Conservation (phyloP, 2,329 filamentous ascomycete genomes). For the Aureobasidium leucospermi region DNA sequence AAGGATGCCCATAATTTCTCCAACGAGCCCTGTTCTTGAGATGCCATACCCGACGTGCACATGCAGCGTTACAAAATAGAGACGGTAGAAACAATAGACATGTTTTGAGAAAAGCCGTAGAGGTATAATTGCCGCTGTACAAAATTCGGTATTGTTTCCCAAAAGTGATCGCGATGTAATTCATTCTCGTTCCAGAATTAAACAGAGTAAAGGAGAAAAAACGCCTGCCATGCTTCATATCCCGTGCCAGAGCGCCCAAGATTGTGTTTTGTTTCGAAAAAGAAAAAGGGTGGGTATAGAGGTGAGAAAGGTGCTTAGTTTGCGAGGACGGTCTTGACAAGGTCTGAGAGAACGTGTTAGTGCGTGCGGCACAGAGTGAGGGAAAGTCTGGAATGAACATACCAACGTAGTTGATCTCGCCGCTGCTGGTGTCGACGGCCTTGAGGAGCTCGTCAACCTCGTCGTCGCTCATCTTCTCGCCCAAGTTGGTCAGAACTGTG, state of each 20-base stretch:
- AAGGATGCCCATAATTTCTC: conserved; percentile 28
- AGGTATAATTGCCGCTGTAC: conserved; percentile 11
- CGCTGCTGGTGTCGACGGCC: conserved; percentile 90
- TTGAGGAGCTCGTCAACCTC: conserved; percentile 98
- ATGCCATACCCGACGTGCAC: too few relatives aligned
- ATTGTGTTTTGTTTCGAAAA: conserved; percentile 11
- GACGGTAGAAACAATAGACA: neutral
- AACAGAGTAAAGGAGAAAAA: conserved; percentile 7
- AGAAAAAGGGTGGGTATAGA: neutral
- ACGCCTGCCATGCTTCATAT: conserved; percentile 14
- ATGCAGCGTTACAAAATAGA: neutral
- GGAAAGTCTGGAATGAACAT: conserved; percentile 29
- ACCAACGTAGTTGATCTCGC: conserved; percentile 97
- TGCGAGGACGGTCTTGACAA: conserved; percentile 35
- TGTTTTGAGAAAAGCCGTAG: neutral
- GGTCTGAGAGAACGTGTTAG: conserved; percentile 20
- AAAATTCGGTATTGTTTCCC: neutral
- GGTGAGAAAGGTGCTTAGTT: conserved; percentile 22
- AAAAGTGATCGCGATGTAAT: neutral
- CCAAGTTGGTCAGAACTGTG: conserved; percentile 81
- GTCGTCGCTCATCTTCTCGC: conserved; percentile 98
- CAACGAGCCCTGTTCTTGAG: neutral
- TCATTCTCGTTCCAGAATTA: conserved; percentile 1
- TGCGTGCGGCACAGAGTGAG: neutral
- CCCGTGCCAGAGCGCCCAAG: conserved; percentile 3